Evolutionary conservation across 2,329 filamentous ascomycete species (phyloP).

Genomic region (Helminthosporium solani): DNA sequence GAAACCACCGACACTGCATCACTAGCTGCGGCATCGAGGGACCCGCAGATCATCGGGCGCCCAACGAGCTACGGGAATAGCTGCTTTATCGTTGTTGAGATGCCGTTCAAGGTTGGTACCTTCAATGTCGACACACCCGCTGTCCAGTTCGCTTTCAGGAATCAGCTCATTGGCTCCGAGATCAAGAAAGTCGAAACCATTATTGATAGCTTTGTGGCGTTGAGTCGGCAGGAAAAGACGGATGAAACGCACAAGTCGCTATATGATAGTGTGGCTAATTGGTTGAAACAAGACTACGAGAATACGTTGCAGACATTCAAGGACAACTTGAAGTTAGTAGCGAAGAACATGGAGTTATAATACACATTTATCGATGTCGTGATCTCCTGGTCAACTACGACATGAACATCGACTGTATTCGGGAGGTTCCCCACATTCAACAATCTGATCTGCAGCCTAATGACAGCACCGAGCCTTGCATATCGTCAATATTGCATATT

Average conservation of each 20-base stretch:
- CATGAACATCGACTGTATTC: too few species aligned
- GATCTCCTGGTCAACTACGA: too few species aligned
- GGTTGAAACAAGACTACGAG: conserved; percentile 2
- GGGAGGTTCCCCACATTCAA: too few species aligned
- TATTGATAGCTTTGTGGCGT: conserved; percentile 3
- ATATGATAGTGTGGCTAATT: conserved; percentile 2
- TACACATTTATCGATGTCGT: not conserved
- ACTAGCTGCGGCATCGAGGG: not conserved
- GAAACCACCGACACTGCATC: not conserved
- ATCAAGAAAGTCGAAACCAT: conserved; percentile 1
- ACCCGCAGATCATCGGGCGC: not conserved
- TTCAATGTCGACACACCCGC: conserved; percentile 4
- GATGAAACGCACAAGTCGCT: conserved; percentile 1
- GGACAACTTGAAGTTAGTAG: not conserved
- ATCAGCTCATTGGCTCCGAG: conserved; percentile 5
- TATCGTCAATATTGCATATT: too few species aligned
- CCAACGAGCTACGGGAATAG: not conserved
- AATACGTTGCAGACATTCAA: not conserved
- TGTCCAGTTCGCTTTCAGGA: conserved; percentile 6
- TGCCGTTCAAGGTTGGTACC: conserved; percentile 4
- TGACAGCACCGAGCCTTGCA: too few species aligned
- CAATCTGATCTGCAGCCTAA: too few species aligned
- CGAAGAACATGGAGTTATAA: not conserved
- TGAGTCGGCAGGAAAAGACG: not conserved
- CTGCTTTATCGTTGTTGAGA: conserved; percentile 3